A percentile compares a stretch with the other conserved stretches of the same genome.
These are phyloP conservation scores for Picea glauca DNA, from an alignment of 75 land plant species.

Conservation along the genomic window DNA sequence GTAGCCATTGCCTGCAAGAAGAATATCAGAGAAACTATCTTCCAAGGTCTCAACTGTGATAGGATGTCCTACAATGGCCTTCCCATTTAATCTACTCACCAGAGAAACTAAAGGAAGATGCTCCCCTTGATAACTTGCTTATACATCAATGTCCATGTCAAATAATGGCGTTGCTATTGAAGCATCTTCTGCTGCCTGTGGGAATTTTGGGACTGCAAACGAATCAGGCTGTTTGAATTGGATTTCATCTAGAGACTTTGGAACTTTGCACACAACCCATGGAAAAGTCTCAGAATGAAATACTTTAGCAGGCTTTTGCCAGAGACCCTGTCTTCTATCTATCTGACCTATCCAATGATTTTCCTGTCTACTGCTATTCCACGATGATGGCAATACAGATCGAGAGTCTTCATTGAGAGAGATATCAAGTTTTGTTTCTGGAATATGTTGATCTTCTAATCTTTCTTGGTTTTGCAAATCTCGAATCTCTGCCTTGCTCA, in stretches of 20 bases:
- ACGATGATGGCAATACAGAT: background rate
- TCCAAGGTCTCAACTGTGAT: slow-evolving; percentile 57
- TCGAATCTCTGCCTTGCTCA: background rate
- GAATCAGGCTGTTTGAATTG: slow-evolving; percentile 6
- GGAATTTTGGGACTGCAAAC: background rate
- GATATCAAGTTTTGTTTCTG: slow-evolving; percentile 13
- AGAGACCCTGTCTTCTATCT: background rate
- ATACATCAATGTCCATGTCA: slow-evolving; percentile 63
- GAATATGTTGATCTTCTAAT: background rate
- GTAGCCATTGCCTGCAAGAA: slow-evolving; percentile 20
- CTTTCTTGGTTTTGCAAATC: slow-evolving; percentile 1
- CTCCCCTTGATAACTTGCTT: slow-evolving; percentile 40
- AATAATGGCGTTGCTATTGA: slow-evolving; percentile 25
- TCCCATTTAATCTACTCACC: slow-evolving; percentile 69
- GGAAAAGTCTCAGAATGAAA: slow-evolving; percentile 4
- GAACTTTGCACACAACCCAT: background rate
- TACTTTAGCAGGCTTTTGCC: background rate
- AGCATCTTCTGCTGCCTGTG: background rate
- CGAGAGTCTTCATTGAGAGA: background rate
- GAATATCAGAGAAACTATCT: slow-evolving; percentile 35
- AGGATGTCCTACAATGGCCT: slow-evolving; percentile 77
- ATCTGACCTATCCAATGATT: slow-evolving; percentile 3
- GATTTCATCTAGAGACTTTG: background rate
- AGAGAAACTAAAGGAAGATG: slow-evolving; percentile 66
- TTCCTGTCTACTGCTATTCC: slow-evolving; percentile 6